These are phyloP conservation scores for Cynanchum wilfordii DNA, from an alignment of 257 asterid species.

Conservation along the genomic window DNA sequence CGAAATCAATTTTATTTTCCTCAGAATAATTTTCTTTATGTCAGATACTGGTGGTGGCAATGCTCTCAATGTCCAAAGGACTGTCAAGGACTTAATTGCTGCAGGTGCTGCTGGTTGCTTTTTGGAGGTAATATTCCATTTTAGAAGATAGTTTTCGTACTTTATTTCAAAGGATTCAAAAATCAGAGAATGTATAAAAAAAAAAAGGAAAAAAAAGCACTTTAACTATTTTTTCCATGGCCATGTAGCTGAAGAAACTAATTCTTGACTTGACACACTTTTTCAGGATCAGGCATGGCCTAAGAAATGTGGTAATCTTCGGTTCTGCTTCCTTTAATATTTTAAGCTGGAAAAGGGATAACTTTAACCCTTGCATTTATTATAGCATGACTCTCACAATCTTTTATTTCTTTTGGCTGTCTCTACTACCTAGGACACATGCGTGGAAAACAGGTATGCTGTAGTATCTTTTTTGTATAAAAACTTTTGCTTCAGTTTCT, in stretches of 20 bases:
- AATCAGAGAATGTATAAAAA: neutral
- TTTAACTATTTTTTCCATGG: no score
- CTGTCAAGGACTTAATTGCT: conserved; percentile 22
- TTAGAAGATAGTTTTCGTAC: neutral
- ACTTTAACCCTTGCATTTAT: neutral
- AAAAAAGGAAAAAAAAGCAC: no score
- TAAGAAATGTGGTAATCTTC: conserved; percentile 19
- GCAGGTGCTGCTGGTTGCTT: conserved; percentile 27
- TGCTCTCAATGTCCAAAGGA: conserved; percentile 26
- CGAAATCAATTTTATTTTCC: neutral
- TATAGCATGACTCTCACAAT: neutral
- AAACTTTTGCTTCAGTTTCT: neutral
- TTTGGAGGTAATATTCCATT: conserved; percentile 13
- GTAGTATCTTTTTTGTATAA: neutral
- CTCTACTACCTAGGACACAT: conserved; percentile 14
- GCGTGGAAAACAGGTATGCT: conserved; percentile 24
- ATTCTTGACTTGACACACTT: neutral
- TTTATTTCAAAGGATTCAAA: neutral
- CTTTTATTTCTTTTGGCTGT: neutral
- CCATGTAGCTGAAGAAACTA: neutral
- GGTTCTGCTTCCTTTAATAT: neutral
- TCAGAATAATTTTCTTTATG: neutral
- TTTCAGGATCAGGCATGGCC: conserved; percentile 30
- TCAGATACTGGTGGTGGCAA: conserved; percentile 24
- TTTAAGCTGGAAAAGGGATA: neutral